Percentiles rank a stretch among this genome's conserved stretches.
Conservation (phyloP, 75 land plant genomes). For the Pseudotsuga menziesii region DNA sequence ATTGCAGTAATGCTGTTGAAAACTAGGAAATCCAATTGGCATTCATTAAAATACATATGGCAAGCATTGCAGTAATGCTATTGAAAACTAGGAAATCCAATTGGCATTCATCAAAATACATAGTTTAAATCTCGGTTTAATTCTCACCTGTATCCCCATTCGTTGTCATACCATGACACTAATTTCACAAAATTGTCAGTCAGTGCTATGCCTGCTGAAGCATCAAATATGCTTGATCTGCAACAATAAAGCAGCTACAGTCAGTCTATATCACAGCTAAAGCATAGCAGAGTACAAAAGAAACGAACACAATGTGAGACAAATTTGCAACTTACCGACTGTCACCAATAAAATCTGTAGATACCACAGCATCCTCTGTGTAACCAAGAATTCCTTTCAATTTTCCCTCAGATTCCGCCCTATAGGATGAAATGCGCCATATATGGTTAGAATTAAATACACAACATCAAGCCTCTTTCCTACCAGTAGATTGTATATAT, state of each 20-base stretch:
- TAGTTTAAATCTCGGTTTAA: neutral
- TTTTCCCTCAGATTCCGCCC: conserved; percentile 38
- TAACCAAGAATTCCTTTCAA: conserved; percentile 50
- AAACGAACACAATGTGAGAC: neutral
- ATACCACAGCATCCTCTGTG: conserved; percentile 38
- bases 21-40: neutral
- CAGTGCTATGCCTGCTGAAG: conserved; percentile 88
- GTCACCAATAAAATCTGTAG: conserved; percentile 47
- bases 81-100: neutral
- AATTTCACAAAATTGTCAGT: conserved; percentile 64
- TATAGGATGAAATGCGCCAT: conserved; percentile 1
- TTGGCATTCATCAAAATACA: neutral
- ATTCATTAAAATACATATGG: neutral
- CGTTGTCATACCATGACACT: conserved; percentile 91
- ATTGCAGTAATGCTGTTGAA: neutral
- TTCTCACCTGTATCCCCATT: conserved; percentile 92
- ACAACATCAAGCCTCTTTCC: neutral
- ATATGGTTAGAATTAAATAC: neutral
- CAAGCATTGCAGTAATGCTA: neutral
- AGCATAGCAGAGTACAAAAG: neutral
- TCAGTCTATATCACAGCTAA: neutral
- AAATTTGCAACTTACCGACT: conserved; percentile 19
- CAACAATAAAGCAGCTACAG: neutral
- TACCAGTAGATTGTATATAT: neutral
- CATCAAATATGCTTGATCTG: conserved; percentile 96